These are phyloP conservation scores for Sporisorium graminicola DNA, from an alignment of 1,284 basidiomycete species.

Conservation along the genomic window DNA sequence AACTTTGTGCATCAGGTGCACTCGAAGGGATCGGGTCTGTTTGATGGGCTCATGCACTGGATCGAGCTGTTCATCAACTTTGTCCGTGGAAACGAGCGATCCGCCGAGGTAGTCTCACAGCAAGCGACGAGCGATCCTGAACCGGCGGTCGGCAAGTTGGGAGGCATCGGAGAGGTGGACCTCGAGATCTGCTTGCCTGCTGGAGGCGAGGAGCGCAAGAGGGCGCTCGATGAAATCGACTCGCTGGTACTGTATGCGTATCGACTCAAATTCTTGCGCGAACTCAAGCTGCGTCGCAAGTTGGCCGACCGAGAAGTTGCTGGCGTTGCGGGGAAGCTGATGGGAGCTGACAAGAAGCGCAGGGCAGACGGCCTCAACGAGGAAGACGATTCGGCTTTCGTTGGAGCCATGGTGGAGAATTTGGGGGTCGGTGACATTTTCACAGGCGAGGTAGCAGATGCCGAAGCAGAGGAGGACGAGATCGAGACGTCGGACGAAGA, in stretches of 20 bases:
- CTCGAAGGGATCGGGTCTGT: constrained; percentile 93
- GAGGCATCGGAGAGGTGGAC: constrained; percentile 62
- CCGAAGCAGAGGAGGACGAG: constrained; percentile 65
- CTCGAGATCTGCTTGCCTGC: constrained; percentile 65
- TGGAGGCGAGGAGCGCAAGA: constrained; percentile 52
- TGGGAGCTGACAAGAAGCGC: constrained; percentile 36
- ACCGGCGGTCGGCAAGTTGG: constrained; percentile 13
- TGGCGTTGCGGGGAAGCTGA: constrained; percentile 51
- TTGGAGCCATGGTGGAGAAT: constrained; percentile 64
- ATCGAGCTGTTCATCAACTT: constrained; percentile 93
- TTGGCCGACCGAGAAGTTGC: constrained; percentile 59
- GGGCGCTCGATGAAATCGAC: constrained; percentile 64
- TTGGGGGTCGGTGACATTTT: constrained; percentile 66
- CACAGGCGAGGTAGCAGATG: constrained; percentile 62
- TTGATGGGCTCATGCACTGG: constrained; percentile 95
- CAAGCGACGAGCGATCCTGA: constrained; percentile 68
- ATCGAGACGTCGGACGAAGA: constrained; percentile 55
- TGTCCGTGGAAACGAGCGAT: constrained; percentile 84
- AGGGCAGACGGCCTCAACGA: constrained; percentile 46
- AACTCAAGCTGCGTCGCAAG: constrained; percentile 62
- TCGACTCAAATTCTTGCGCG: constrained; percentile 64
- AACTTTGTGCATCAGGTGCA: constrained; percentile 98
- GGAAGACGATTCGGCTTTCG: constrained; percentile 60
- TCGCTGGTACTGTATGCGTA: constrained; percentile 64
- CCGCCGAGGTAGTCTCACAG: constrained; percentile 71